Evolutionary conservation across 1,284 basidiomycete genomes (phyloP), one percentile per base, ranked within the genome.

Genomic region (Agroathelia rolfsii): DNA sequence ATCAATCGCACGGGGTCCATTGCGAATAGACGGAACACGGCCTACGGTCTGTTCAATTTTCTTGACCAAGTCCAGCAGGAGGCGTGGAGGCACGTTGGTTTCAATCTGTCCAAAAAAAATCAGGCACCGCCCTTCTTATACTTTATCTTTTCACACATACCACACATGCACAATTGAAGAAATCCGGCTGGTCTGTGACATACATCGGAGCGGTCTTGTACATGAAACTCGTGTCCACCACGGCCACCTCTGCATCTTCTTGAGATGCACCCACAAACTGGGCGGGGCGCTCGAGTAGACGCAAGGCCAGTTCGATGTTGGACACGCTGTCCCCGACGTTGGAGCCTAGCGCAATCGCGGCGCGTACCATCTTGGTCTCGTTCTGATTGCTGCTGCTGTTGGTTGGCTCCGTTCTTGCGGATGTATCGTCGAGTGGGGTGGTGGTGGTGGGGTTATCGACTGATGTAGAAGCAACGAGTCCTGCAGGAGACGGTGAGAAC

Each of bases 201-300:
- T 98, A 99, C 95, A 97, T 97, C 0, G 95, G 90, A 13, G 79
- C 68, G 12, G 84, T 93, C 58, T 96, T 84, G 53, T 98, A 98
- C 59, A 98, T 56, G 57, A 93, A 89, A 50, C 88, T 92, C 0
- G 89, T 93, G 44, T 87, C 69, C 16, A 83, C 58, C 10, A 93
- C 59, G 10, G 48, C 51, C 3, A 77, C 56, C 12, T 45, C 39
- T 1, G 41, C 39, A 8, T 50, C 45, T 2, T 45, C 37, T 3
- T 48, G 33, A 15, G 25, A 45, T 40, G 49, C 38, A 1, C 31
- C 30, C 2, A 61, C 31, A 12, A 62, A 27, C 8, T 48, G 36
- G 15, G 44, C 41, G 4, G 72, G 64, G 11, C 50, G 43, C 49
- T 78, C 77, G 2, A 80, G 62, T 17, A 70, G 48, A 3, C 71